Evolutionary conservation across 257 asterid genomes (phyloP).

Genomic region (Nicotiana benthamiana): DNA sequence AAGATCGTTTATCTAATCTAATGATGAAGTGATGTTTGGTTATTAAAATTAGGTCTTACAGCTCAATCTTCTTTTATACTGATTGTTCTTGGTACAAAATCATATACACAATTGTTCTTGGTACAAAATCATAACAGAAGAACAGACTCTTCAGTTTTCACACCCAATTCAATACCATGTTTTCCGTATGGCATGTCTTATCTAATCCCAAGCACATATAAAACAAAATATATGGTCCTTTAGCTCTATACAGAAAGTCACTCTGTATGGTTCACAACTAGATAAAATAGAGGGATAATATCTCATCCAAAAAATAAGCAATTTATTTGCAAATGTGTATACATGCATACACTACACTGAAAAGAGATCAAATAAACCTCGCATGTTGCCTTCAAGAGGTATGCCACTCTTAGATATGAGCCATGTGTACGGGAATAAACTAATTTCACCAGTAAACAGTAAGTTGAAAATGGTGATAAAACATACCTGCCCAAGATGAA

Average conservation of each 20-base stretch:
- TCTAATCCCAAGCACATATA: neutral
- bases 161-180: neutral
- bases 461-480: neutral
- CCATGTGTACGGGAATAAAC: no score
- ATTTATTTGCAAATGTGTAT: neutral
- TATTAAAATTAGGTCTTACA: no score
- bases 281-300: neutral
- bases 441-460: neutral
- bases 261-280: neutral
- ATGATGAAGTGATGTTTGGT: no score
- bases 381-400: neutral
- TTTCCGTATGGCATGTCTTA: neutral
- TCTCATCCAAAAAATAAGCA: neutral
- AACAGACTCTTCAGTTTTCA: no score
- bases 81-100: neutral
- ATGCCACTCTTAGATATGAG: neutral
- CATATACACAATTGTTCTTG: no score
- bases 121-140: neutral
- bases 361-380: neutral
- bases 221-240: neutral
- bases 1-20: neutral
- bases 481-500: slow-evolving; percentile 82
- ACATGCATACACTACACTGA: neutral
- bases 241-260: neutral
- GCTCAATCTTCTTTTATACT: neutral